Conservation (phyloP, 2,329 filamentous ascomycete species). For the Penicillium sp. region DNA sequence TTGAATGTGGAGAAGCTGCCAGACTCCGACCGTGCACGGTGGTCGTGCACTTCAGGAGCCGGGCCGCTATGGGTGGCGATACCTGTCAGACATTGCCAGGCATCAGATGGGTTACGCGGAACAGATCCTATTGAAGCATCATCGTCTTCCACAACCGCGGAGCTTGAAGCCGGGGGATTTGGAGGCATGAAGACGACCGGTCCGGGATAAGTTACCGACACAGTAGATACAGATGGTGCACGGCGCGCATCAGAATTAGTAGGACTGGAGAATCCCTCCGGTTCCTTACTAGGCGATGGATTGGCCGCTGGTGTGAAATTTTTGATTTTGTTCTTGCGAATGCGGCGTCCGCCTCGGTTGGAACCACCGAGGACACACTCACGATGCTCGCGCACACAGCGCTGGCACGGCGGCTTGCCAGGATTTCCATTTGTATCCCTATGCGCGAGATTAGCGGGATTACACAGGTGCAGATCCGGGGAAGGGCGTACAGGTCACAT, state of each 20-base stretch:
- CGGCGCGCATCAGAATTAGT: slow-evolving; percentile 27
- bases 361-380: slow-evolving; percentile 60
- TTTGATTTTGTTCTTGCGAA: slow-evolving; percentile 52
- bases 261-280: slow-evolving; percentile 27
- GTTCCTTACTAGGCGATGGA: slow-evolving; percentile 25
- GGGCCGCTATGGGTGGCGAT: slow-evolving; percentile 41
- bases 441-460: slow-evolving; percentile 22
- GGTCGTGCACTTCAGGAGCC: slow-evolving; percentile 20
- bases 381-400: slow-evolving; percentile 57
- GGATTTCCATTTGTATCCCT: slow-evolving; percentile 49
- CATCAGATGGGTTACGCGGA: slow-evolving; percentile 48
- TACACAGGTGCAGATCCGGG: slow-evolving; percentile 11
- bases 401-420: slow-evolving; percentile 54
- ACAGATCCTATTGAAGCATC: slow-evolving; percentile 43
- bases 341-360: slow-evolving; percentile 58
- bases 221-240: slow-evolving; percentile 18
- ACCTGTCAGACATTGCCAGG: slow-evolving; percentile 48
- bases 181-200: slow-evolving; percentile 36
- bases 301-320: slow-evolving; percentile 30
- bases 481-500: slow-evolving; percentile 50
- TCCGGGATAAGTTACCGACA: slow-evolving; percentile 27
- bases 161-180: slow-evolving; percentile 28
- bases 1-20: slow-evolving; percentile 26
- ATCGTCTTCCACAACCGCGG: slow-evolving; percentile 38
- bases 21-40: slow-evolving; percentile 23